A percentile compares a stretch with the other conserved stretches of the same genome.
Conservation (phyloP, 345 rosid genomes). For the Psidium guajava region DNA sequence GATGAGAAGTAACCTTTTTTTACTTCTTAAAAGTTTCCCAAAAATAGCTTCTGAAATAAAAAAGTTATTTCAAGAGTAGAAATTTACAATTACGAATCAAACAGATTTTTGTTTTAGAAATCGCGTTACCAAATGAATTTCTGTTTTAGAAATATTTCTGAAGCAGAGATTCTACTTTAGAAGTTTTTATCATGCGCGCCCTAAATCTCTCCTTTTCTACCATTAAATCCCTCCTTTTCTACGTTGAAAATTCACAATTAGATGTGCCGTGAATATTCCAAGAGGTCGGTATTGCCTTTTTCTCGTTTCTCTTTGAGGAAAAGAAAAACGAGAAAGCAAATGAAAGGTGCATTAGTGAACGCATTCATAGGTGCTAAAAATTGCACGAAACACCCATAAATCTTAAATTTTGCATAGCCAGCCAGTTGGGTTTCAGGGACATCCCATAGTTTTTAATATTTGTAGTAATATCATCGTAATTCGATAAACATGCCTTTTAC, state of each 20-base stretch:
- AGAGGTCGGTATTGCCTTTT: neutral
- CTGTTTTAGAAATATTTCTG: too few relatives aligned
- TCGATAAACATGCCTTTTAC: neutral
- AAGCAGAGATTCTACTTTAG: too few relatives aligned
- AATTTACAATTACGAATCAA: too few relatives aligned
- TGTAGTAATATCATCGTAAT: neutral
- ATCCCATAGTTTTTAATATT: neutral
- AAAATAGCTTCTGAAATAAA: too few relatives aligned
- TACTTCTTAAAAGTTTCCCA: too few relatives aligned
- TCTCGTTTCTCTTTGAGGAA: neutral
- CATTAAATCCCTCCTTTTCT: neutral
- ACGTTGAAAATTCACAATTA: neutral
- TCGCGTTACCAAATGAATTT: too few relatives aligned
- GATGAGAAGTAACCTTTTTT: too few relatives aligned
- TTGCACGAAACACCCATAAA: neutral
- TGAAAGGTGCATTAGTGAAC: neutral
- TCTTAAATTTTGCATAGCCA: neutral
- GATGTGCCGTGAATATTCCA: neutral
- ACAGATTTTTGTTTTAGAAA: too few relatives aligned
- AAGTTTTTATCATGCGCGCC: too few relatives aligned
- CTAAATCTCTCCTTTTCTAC: neutral
- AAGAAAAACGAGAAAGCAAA: neutral
- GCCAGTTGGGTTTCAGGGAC: neutral
- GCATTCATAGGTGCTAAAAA: neutral
- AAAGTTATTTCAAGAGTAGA: too few relatives aligned